phyloP scores from a whole-genome alignment of 768 basidiomycete species.

The Suillus decipiens region DNA sequence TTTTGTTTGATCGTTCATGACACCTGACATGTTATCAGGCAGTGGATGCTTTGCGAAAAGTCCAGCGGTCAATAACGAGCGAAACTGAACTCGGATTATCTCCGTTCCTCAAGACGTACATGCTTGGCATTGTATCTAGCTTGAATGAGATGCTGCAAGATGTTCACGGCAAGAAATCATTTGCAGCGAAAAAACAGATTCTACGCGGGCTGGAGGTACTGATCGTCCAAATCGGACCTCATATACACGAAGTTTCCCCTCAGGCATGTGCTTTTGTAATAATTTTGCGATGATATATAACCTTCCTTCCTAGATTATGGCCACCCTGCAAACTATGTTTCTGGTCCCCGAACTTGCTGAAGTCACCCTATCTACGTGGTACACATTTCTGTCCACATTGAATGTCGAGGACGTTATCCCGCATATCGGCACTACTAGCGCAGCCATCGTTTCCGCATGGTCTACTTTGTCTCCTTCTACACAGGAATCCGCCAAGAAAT shows the following conservation, averaged over 20 bases:
- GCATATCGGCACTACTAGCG: constrained; percentile 84
- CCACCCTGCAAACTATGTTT: constrained; percentile 91
- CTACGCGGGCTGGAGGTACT: constrained; percentile 77
- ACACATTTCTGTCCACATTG: constrained; percentile 70
- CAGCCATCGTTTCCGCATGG: constrained; percentile 84
- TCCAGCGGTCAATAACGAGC: constrained; percentile 36
- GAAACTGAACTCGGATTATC: constrained; percentile 43
- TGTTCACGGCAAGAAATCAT: constrained; percentile 75
- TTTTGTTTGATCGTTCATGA: not conserved
- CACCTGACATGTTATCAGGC: constrained; percentile 43
- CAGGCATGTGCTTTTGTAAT: constrained; percentile 58
- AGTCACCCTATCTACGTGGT: constrained; percentile 80
- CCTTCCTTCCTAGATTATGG: constrained; percentile 73
- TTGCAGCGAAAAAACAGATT: constrained; percentile 70
- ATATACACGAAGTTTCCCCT: constrained; percentile 76
- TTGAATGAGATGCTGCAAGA: constrained; percentile 89
- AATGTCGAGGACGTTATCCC: constrained; percentile 72
- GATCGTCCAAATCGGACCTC: constrained; percentile 66
- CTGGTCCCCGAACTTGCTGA: constrained; percentile 71
- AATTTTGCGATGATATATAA: constrained; percentile 11
- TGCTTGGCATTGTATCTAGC: constrained; percentile 82
- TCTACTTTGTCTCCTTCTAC: constrained; percentile 53
- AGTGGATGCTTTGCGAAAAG: constrained; percentile 44
- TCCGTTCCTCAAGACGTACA: constrained; percentile 67
- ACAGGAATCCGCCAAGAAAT: constrained; percentile 53